Evolutionary conservation across 1,139 yeast species (phyloP).

Genomic region (Nakaseomyces nivariensis): DNA sequence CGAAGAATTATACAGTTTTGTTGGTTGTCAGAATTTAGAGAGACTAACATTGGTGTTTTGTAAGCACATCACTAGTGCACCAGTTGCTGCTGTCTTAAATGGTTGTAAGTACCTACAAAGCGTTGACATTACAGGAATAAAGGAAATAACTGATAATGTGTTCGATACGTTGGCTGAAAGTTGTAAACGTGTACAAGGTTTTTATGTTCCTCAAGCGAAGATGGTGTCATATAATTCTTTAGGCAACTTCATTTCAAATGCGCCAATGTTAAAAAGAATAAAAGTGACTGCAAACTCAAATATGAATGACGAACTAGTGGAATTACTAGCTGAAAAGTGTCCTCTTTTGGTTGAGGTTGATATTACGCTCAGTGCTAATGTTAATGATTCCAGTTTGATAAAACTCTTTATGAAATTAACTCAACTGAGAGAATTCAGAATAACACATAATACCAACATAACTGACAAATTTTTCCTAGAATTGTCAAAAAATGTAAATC

Average conservation of each 20-base stretch:
- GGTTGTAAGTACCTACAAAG: constrained; percentile 70
- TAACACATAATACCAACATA: constrained; percentile 63
- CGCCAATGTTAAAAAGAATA: constrained; percentile 73
- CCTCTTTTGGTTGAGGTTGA: constrained; percentile 82
- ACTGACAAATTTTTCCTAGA: constrained; percentile 41
- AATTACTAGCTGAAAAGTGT: constrained; percentile 56
- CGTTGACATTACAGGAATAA: constrained; percentile 84
- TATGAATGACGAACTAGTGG: constrained; percentile 61
- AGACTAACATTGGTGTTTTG: constrained; percentile 81
- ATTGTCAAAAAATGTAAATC: constrained; percentile 18
- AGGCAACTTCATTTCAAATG: constrained; percentile 45
- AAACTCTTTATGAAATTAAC: constrained; percentile 55
- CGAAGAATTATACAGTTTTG: constrained; percentile 42
- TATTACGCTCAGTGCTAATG: constrained; percentile 69
- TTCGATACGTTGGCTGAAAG: constrained; percentile 58
- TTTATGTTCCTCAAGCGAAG: constrained; percentile 81
- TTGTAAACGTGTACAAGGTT: constrained; percentile 76
- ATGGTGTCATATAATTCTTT: constrained; percentile 59
- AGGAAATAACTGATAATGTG: constrained; percentile 55
- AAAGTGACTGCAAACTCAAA: constrained; percentile 65
- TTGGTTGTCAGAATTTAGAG: constrained; percentile 68
- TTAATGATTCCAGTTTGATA: constrained; percentile 54
- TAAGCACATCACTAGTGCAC: constrained; percentile 48
- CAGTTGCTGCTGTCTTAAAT: constrained; percentile 51
- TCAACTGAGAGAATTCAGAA: constrained; percentile 73